These are phyloP conservation scores for Melocanna baccifera DNA, from an alignment of 176 grass and related monocot species.

Conservation along the genomic window DNA sequence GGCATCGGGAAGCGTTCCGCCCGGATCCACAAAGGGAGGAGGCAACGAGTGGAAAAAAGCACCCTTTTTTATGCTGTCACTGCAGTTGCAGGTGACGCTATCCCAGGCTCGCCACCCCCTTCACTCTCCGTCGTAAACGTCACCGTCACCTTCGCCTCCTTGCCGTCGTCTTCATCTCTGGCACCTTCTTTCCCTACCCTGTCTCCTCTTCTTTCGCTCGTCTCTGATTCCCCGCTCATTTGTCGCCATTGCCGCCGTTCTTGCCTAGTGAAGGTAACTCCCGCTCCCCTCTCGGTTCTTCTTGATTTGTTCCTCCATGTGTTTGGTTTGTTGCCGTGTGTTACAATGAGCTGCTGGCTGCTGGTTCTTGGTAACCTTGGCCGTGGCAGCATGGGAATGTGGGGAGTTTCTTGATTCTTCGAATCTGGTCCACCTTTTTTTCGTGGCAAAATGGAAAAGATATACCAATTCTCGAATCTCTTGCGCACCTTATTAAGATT, in stretches of 20 bases:
- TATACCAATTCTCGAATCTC: constrained; percentile 34
- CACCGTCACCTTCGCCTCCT: constrained; percentile 14
- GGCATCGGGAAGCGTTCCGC: constrained; percentile 5
- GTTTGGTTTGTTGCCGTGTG: neutral
- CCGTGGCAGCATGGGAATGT: neutral
- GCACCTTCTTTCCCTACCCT: neutral
- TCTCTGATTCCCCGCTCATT: neutral
- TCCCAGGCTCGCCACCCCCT: neutral
- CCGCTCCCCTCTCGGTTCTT: neutral
- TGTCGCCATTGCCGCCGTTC: constrained; percentile 27
- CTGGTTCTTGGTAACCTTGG: neutral
- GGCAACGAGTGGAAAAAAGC: neutral
- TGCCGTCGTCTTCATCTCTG: constrained; percentile 7
- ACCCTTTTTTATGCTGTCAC: constrained; percentile 29
- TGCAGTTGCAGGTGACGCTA: constrained; percentile 27
- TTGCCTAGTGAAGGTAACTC: neutral
- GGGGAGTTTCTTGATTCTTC: neutral
- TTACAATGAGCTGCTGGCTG: neutral
- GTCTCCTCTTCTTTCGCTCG: neutral
- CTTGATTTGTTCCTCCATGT: neutral
- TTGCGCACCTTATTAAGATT: neutral
- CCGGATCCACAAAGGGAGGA: constrained; percentile 24
- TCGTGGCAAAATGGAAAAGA: neutral
- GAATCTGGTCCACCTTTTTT: constrained; percentile 6
- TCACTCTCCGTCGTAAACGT: constrained; percentile 44